Base-by-base conservation (phyloP, 306 rosid genomes). In the Benincasa hispida region DNA sequence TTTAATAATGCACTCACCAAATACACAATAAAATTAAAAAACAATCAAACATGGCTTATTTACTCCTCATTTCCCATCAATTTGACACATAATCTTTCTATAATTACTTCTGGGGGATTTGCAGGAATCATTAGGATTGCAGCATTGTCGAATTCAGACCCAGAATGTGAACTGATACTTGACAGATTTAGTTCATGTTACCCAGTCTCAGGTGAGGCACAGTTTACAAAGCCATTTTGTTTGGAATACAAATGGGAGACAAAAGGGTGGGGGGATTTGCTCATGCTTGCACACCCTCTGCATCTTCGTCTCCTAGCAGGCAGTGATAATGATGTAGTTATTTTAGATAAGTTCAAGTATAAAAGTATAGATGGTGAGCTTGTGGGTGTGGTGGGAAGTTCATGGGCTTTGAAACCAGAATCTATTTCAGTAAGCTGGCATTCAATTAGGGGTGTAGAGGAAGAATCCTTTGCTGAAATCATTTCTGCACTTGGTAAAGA, bases 321-420 rank as follows among this genome's bases (percentile, higher is more conserved):
- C 10, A 81, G 56, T 3, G 90, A 60, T 32, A 59, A 67, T 56
- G 57, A 82, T 53, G 76, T 79, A 13, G 82, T 82, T 10, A 62
- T 91, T 81, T 77, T 93, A 45, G 79, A 79, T 76, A 84, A 86
- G 45, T 86, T 91, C 3, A 93, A 82, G 85, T 89, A 85, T 47
- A 88, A 4, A 41, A 89, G 98, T 80, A 88, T 93, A 75, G 98
- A 93, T 82, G 98, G 98, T 12, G 97, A 91, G 2, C 93, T 93
- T 74, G 90, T 91, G 61, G 97, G 98, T 12, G 87, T 91, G 67
- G 89, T 91, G 48, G 98, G 98, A 8, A 81, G 87, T 79, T 85
- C 90, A 58, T 93, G 97, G 98, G 34, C 63, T 17, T 57, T 93
- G 80, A 78, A 87, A 80, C 70, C 88, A 5, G 86, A 88, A 54